Evolutionary conservation across 805 yeast genomes (phyloP).

Genomic region (Ogataea nakhonphanomensis): DNA sequence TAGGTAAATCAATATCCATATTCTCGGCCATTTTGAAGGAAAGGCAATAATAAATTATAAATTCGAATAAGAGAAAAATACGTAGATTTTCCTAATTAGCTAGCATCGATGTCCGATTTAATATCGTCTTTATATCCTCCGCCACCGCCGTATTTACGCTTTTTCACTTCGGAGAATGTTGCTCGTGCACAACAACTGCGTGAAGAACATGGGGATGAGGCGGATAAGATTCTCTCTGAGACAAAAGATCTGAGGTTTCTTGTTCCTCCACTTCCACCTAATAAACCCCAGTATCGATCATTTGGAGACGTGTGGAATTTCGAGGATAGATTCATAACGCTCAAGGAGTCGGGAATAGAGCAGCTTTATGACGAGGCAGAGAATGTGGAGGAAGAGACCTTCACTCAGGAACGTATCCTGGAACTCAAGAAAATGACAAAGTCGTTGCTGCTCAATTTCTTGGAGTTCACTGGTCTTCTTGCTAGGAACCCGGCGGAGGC

Average conservation of each 20-base stretch:
- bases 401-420: slow-evolving; percentile 52
- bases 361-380: slow-evolving; percentile 54
- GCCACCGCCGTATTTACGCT: slow-evolving; percentile 81
- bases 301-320: slow-evolving; percentile 91
- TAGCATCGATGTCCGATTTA: slow-evolving; percentile 8
- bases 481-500: slow-evolving; percentile 66
- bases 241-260: slow-evolving; percentile 48
- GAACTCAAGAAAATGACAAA: slow-evolving; percentile 79
- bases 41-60: slow-evolving; percentile 1
- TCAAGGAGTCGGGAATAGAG: slow-evolving; percentile 71
- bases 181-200: slow-evolving; percentile 35
- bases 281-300: slow-evolving; percentile 67
- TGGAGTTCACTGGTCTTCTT: slow-evolving; percentile 78
- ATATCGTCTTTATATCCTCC: slow-evolving; percentile 84
- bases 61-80: slow-evolving; percentile 4
- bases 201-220: slow-evolving; percentile 21
- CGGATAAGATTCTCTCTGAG: slow-evolving; percentile 22
- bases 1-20: slow-evolving; percentile 27
- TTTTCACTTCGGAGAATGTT: slow-evolving; percentile 70
- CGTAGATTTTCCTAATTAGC: not conserved
- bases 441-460: slow-evolving; percentile 72
- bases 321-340: slow-evolving; percentile 70
- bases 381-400: slow-evolving; percentile 35
- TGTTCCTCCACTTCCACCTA: slow-evolving; percentile 63
- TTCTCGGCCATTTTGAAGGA: slow-evolving; percentile 15